Conservation (phyloP, 176 grass and related monocot species). For the Ananas comosus region DNA sequence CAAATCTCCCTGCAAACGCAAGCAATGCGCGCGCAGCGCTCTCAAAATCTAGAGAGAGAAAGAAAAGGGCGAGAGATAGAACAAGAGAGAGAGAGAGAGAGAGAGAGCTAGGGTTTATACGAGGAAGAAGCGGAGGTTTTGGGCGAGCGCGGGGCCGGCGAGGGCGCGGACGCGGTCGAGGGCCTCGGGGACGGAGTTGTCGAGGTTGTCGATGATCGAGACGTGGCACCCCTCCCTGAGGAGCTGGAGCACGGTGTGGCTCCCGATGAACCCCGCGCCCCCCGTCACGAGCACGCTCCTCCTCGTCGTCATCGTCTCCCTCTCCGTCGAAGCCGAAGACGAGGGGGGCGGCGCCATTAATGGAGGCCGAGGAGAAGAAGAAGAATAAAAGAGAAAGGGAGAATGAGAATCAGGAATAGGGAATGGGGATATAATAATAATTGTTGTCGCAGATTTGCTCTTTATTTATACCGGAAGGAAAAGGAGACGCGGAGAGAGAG, state of each 20-base stretch:
- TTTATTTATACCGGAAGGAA: not conserved
- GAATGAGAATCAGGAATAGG: not conserved
- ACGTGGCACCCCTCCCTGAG: constrained; percentile 59
- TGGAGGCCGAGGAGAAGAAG: too few relatives aligned
- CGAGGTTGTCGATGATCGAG: constrained; percentile 77
- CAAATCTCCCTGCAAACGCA: constrained; percentile 51
- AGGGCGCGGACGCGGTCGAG: constrained; percentile 71
- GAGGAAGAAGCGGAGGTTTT: constrained; percentile 49
- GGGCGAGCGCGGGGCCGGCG: constrained; percentile 52
- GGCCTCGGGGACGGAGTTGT: constrained; percentile 84
- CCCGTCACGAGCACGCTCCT: constrained; percentile 77
- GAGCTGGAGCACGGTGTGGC: constrained; percentile 82
- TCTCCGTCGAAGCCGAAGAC: not conserved
- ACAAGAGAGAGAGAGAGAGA: not conserved
- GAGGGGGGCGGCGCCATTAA: too few relatives aligned
- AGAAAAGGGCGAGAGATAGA: not conserved
- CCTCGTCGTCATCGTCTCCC: not conserved
- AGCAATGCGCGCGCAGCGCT: not conserved
- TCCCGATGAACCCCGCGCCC: constrained; percentile 87
- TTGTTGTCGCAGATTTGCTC: too few relatives aligned
- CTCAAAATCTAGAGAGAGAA: not conserved
- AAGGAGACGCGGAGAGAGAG: not conserved
- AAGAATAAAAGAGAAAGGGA: not conserved
- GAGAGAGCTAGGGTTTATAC: constrained; percentile 18
- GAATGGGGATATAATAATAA: not conserved